Conservation (phyloP, 768 basidiomycete genomes). For the Gymnopilus dilepis region DNA sequence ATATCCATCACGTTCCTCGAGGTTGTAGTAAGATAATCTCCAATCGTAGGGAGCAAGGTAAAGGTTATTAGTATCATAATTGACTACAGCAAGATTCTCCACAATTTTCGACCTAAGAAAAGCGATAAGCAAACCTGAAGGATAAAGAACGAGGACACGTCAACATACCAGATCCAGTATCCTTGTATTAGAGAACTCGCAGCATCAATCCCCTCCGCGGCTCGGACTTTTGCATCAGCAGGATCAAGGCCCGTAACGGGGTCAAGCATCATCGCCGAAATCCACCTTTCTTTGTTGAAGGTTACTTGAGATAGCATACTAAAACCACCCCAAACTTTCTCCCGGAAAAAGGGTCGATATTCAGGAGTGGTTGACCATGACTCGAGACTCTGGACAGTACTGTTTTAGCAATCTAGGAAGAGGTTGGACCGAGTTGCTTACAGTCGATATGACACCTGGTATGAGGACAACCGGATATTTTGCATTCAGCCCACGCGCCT, state of each 20-base stretch:
- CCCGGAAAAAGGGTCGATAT: slow-evolving; percentile 89
- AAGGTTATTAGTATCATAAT: slow-evolving; percentile 91
- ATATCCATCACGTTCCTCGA: slow-evolving; percentile 91
- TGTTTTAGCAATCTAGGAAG: neutral
- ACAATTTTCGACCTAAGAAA: slow-evolving; percentile 82
- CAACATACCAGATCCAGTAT: slow-evolving; percentile 88
- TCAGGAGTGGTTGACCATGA: slow-evolving; percentile 92
- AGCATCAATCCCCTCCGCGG: slow-evolving; percentile 91
- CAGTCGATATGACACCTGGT: slow-evolving; percentile 90
- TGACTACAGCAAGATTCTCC: slow-evolving; percentile 91
- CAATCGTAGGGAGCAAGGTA: slow-evolving; percentile 90
- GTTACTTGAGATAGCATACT: slow-evolving; percentile 84
- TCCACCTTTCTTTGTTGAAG: slow-evolving; percentile 89
- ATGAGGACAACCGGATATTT: slow-evolving; percentile 84
- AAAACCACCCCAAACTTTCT: slow-evolving; percentile 81
- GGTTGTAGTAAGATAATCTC: slow-evolving; percentile 86
- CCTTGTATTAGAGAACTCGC: slow-evolving; percentile 87
- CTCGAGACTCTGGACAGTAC: slow-evolving; percentile 67
- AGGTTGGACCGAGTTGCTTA: slow-evolving; percentile 35
- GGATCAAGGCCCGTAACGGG: slow-evolving; percentile 92
- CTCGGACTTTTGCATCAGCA: slow-evolving; percentile 81
- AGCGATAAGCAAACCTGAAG: neutral
- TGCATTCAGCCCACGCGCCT: slow-evolving; percentile 66
- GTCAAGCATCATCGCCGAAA: slow-evolving; percentile 89
- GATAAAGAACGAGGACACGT: neutral